phyloP scores from a whole-genome alignment of 768 basidiomycete species.

The Calocybe gangraenosa region DNA sequence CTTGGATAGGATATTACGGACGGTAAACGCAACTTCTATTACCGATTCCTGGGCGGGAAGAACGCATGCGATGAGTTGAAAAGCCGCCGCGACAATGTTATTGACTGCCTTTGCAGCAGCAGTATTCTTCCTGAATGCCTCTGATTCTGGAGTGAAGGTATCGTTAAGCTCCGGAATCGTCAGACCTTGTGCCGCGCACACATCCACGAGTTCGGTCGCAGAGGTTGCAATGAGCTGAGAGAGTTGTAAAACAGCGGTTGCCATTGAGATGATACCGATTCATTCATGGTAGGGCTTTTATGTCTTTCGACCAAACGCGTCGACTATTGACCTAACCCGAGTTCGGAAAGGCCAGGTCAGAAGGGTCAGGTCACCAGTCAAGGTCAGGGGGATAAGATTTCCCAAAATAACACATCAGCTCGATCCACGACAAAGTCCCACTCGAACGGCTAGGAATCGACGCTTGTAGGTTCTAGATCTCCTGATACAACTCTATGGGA shows the following conservation, averaged over 20 bases:
- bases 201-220: slow-evolving; percentile 17
- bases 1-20: slow-evolving; percentile 8
- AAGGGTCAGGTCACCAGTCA: no score
- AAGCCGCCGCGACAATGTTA: slow-evolving; percentile 27
- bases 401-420: no score
- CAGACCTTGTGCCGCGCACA: slow-evolving; percentile 11
- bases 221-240: slow-evolving; percentile 17
- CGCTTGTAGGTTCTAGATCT: no score
- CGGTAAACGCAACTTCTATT: slow-evolving; percentile 18
- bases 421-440: no score
- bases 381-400: no score
- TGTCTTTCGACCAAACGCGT: no score
- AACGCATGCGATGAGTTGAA: slow-evolving; percentile 27
- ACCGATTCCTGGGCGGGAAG: slow-evolving; percentile 22
- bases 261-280: background rate
- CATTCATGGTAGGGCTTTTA: no score
- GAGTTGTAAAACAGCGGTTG: no score
- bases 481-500: no score
- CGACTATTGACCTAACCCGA: no score
- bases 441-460: no score
- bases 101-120: slow-evolving; percentile 24
- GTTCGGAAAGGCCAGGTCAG: no score
- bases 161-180: slow-evolving; percentile 23
- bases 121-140: slow-evolving; percentile 24
- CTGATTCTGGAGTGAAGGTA: slow-evolving; percentile 22